These are phyloP conservation scores for Chlorella sp. DNA, from an alignment of 139 green algal species.

Conservation along the genomic window DNA sequence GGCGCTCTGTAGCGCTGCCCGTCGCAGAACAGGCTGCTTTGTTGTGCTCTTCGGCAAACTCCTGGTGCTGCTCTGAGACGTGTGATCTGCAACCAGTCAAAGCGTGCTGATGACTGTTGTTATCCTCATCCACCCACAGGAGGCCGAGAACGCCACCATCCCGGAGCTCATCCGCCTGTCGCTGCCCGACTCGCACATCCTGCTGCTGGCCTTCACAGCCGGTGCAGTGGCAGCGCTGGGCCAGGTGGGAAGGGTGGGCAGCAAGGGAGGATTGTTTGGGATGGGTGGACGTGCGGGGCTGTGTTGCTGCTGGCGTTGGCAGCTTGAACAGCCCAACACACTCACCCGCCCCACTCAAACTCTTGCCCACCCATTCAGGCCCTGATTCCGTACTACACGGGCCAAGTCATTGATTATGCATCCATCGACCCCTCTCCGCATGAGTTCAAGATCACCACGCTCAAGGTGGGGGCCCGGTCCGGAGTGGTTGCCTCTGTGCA, in stretches of 20 bases:
- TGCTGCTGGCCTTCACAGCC: constrained; percentile 65
- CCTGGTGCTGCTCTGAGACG: too few relatives aligned
- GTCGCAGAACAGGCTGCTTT: too few relatives aligned
- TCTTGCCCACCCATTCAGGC: constrained; percentile 60
- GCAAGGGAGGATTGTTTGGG: constrained; percentile 33
- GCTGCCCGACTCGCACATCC: constrained; percentile 59
- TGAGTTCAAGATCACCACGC: constrained; percentile 62
- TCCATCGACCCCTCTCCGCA: constrained; percentile 70
- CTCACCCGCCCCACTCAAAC: too few relatives aligned
- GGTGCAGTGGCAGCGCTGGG: constrained; percentile 70
- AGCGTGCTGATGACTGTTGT: too few relatives aligned
- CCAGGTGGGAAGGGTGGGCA: constrained; percentile 12
- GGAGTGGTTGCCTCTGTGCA: too few relatives aligned
- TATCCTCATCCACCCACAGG: background rate
- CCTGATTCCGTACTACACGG: constrained; percentile 81
- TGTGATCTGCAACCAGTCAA: too few relatives aligned
- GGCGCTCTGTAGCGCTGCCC: too few relatives aligned
- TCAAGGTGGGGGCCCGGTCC: constrained; percentile 2
- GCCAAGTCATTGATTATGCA: constrained; percentile 84
- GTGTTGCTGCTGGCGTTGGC: too few relatives aligned
- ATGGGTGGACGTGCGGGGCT: too few relatives aligned
- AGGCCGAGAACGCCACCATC: constrained; percentile 51
- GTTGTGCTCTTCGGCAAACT: too few relatives aligned
- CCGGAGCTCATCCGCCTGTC: constrained; percentile 60
- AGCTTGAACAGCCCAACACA: too few relatives aligned